Evolutionary conservation across 441 rosid species (phyloP).

Genomic region (Adansonia madagascariensis): DNA sequence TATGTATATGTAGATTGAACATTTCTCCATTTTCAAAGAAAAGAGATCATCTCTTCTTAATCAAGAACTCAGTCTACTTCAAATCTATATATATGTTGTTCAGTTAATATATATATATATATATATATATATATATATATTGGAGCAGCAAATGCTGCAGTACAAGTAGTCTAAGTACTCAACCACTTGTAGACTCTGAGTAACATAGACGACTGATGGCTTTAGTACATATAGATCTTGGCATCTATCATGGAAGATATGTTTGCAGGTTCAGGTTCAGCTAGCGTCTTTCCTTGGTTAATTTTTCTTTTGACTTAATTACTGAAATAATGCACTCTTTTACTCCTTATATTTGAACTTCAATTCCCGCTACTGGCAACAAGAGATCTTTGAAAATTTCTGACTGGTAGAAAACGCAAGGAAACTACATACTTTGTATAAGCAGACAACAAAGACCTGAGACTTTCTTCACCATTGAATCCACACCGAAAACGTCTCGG

Average conservation of each 20-base stretch:
- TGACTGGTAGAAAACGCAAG: too few species aligned
- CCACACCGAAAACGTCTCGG: too few species aligned
- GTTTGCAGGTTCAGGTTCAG: not conserved
- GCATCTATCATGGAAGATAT: not conserved
- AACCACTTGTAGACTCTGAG: too few species aligned
- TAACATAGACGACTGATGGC: not conserved
- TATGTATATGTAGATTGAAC: not conserved
- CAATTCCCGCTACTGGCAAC: too few species aligned
- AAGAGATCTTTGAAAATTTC: too few species aligned
- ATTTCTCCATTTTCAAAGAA: not conserved
- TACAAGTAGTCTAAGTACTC: too few species aligned
- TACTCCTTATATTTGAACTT: too few species aligned
- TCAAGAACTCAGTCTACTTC: not conserved
- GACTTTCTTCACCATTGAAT: too few species aligned
- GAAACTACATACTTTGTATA: too few species aligned
- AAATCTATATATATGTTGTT: not conserved
- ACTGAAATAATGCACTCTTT: not conserved
- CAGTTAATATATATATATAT: too few species aligned
- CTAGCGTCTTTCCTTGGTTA: not conserved
- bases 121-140: too few species aligned
- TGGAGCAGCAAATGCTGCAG: not conserved
- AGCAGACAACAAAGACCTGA: too few species aligned
- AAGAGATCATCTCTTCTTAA: not conserved
- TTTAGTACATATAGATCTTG: not conserved
- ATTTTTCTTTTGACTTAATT: not conserved